A percentile compares a stretch with the other conserved stretches of the same genome.
Evolutionary conservation across 805 yeast species (phyloP).

Genomic region (Nakazawaea ambrosiae): DNA sequence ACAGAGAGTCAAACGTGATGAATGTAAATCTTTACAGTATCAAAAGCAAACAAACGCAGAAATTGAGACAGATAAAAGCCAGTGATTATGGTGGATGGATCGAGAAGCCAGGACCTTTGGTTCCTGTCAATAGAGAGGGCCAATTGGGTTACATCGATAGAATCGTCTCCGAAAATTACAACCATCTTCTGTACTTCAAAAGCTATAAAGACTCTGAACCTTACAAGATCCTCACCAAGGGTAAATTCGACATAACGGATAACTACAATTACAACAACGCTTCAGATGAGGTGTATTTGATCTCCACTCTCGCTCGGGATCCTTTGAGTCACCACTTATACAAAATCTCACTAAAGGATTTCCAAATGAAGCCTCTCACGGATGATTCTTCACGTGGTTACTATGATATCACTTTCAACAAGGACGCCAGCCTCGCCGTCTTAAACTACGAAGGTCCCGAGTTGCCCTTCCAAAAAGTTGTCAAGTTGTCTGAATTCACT

Average conservation of each 20-base stretch:
- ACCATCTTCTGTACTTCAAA: conserved; percentile 58
- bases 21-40: conserved; percentile 41
- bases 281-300: conserved; percentile 43
- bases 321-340: conserved; percentile 55
- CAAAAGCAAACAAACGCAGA: conserved; percentile 20
- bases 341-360: conserved; percentile 32
- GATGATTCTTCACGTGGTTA: conserved; percentile 31
- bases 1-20: conserved; percentile 51
- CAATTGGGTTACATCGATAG: conserved; percentile 58
- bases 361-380: conserved; percentile 19
- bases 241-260: conserved; percentile 46
- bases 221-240: conserved; percentile 31
- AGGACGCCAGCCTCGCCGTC: conserved; percentile 46
- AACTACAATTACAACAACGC: conserved; percentile 41
- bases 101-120: conserved; percentile 37
- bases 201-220: conserved; percentile 35
- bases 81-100: conserved; percentile 49
- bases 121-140: conserved; percentile 21
- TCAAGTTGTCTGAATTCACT: conserved; percentile 17
- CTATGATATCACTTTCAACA: conserved; percentile 46
- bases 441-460: conserved; percentile 42
- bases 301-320: conserved; percentile 44
- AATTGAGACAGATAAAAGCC: conserved; percentile 39
- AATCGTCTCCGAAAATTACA: conserved; percentile 46
- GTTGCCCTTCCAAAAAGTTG: conserved; percentile 38